These are phyloP conservation scores for Pestalotiopsis sp. DNA, from an alignment of 2,329 filamentous ascomycete species.

Conservation along the genomic window DNA sequence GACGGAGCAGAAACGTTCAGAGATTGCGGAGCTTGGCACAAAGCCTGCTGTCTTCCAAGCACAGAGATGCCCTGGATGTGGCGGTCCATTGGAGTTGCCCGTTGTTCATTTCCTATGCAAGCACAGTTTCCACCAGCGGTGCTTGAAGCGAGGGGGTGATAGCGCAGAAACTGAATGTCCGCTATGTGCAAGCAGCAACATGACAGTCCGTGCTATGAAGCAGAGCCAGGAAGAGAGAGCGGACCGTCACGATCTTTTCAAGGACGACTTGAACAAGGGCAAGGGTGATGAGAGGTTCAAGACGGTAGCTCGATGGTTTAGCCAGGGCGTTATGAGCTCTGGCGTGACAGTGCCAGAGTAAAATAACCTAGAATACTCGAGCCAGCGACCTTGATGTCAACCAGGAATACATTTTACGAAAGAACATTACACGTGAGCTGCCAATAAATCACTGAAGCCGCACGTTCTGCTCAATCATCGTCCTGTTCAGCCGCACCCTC, in stretches of 20 bases:
- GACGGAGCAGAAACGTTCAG: slow-evolving; percentile 76
- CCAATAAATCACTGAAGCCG: not conserved
- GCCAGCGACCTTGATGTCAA: not conserved
- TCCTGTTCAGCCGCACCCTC: not conserved
- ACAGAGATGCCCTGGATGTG: slow-evolving; percentile 84
- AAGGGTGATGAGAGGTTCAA: slow-evolving; percentile 69
- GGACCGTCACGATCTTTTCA: slow-evolving; percentile 87
- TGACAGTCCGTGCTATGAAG: slow-evolving; percentile 85
- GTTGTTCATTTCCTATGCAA: slow-evolving; percentile 97
- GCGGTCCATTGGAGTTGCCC: slow-evolving; percentile 77
- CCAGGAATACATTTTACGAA: not conserved
- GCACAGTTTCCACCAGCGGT: slow-evolving; percentile 93
- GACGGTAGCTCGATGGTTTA: slow-evolving; percentile 90
- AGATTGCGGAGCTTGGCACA: slow-evolving; percentile 74
- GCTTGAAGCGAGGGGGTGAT: slow-evolving; percentile 63
- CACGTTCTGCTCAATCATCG: not conserved
- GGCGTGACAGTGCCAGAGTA: slow-evolving; percentile 6
- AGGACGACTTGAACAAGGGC: slow-evolving; percentile 67
- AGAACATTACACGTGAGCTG: not conserved
- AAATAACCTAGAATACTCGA: not conserved
- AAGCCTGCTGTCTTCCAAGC: slow-evolving; percentile 91
- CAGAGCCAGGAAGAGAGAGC: slow-evolving; percentile 85
- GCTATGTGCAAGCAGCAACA: slow-evolving; percentile 80
- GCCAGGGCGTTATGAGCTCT: slow-evolving; percentile 76
- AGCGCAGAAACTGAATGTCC: slow-evolving; percentile 78